Evolutionary conservation across 352 stramenopile species (phyloP), one percentile per base, ranked within the genome.

Genomic region (Phytopythium montanum): DNA sequence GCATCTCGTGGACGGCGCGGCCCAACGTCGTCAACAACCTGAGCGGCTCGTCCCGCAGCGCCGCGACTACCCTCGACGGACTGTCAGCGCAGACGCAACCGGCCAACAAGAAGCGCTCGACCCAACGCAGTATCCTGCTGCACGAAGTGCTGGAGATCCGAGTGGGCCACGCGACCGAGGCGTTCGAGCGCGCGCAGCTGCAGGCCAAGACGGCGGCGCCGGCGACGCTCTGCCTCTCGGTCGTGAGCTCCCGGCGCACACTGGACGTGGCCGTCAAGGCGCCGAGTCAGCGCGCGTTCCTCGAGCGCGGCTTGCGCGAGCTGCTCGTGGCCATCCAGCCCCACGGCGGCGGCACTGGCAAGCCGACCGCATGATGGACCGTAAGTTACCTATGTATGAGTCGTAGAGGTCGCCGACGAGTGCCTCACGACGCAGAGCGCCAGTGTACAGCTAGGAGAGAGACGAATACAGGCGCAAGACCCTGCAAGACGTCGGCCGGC

Each of bases 241-340:
- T 92, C 34, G 60, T 90, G 18, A 82, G 69, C n/a, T 54, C 67
- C 19, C 83, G 71, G 72, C 71, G 81, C 66, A 88, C 81, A 9
- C 69, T 93, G 23, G 80, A 90, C 34, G 42, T 92, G 25, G 76
- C 79, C 6, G 60, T 87, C 16, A 73, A 86, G 39, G 62, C 67
- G 19, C 28, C 60, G 19, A 68, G 49, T 13, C 80, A 92, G 60
- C 79, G 75, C 48, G 70, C 83, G 9, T 90, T 88, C 38, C 57
- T 93, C 44, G 65, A 78, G 39, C 59, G 70, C 21, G 77, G 84
- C 0, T 58, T 93, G 34, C 66, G 56, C 31, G 61, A 67, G 53
- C 60, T 87, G 31, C 55, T 80, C 13, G 58, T 62, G 23, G 59
- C 45, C 5, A 25, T 60, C 19, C 54, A 44, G 5, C 41, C 41